Base-by-base conservation (phyloP, 352 stramenopile species). In the Phytopythium aichiense region DNA sequence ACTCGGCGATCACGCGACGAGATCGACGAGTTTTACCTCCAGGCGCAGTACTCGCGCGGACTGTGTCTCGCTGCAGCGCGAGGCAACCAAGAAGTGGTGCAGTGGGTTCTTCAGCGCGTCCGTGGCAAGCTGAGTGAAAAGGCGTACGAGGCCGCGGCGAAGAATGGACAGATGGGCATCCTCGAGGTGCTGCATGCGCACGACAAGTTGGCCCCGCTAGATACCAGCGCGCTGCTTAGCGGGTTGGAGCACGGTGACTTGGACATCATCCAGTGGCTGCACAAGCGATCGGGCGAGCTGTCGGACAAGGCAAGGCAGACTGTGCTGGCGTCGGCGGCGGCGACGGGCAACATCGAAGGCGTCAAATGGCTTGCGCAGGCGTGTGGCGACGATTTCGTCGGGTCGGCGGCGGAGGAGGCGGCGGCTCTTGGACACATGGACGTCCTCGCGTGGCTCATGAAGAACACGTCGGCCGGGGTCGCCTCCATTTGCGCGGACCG, bases 1-100 rank as follows among this genome's bases (percentile, higher is more conserved):
- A 15, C 53, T 6, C 31, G 53, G 11, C 53, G 53, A 4, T 2
- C 22, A 15, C n/a, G n/a, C 12, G 53, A 58, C n/a, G 53, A 58
- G n/a, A 70, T 75, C 54, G 65, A 75, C 43, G 56, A 55, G 20
- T 75, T 75, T 56, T 69, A 75, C 54, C 65, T 62, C 12, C 57
- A 58, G 49, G 68, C 61, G 15, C 68, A 74, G 31, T 48, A 69
- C 52, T 64, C 68, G 30, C 35, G 35, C 4, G 68, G 60, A n/a
- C 43, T 74, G 28, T 54, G 60, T 6, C 63, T 64, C 61, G 64
- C 68, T 54, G 60, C 57, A 0, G 15, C 51, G 30, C 52, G 61
- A 1, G 64, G 64, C 22, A 56, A 74, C 23, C 11, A 35, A 7
- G 48, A 64, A 31, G 45, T 74, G 31, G 56, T 69, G 28, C 12